Evolutionary conservation across 352 stramenopile genomes (phyloP), one percentile per base, ranked within the genome.

Genomic region (Peronospora belbahrii): DNA sequence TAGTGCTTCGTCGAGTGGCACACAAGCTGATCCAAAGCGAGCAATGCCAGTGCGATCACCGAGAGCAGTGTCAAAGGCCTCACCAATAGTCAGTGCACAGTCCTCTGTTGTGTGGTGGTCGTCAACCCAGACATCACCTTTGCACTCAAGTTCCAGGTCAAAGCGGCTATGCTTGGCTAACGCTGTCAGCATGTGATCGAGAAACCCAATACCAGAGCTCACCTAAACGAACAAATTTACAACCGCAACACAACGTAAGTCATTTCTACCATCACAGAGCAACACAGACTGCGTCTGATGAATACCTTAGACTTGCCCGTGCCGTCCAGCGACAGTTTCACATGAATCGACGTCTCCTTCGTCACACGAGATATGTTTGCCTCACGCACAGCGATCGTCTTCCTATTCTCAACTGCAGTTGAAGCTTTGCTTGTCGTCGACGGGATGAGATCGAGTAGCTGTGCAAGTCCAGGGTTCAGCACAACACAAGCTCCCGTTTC

Each of bases 31-130:
- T 17, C 85, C 89, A 48, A 87, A 97, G 24, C 89, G 80, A n/a
- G 72, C 62, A 49, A 97, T 97, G 45, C 83, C 85, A 15, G 68
- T 61, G 23, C 89, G 75, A 56, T 85, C 84, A 4, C 94, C 94
- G 5, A 98, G 75, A 3, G 92, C 89, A 48, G 74, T 59, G 48
- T 95, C 89, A 42, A 97, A 87, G 8, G 83, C 85, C 52, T 97
- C 87, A 17, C 94, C 94, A 3, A 98, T 65, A 32, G 88, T 91
- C 56, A 98, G 83, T 19, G 83, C 81, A 28, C 96, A 95, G 75
- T 98, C 94, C 64, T 98, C 94, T 11, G 83, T 92, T 31, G 90
- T 97, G 67, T 98, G 94, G 59, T 98, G 94, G 71, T 98, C 94
- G 62, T 98, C 94, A 32, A 98, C 96, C 81, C 85, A 97, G 25